A percentile compares a stretch with the other conserved stretches of the same genome.
Evolutionary conservation across 2,329 filamentous ascomycete genomes (phyloP).

Genomic region (Colletotrichum incanum): DNA sequence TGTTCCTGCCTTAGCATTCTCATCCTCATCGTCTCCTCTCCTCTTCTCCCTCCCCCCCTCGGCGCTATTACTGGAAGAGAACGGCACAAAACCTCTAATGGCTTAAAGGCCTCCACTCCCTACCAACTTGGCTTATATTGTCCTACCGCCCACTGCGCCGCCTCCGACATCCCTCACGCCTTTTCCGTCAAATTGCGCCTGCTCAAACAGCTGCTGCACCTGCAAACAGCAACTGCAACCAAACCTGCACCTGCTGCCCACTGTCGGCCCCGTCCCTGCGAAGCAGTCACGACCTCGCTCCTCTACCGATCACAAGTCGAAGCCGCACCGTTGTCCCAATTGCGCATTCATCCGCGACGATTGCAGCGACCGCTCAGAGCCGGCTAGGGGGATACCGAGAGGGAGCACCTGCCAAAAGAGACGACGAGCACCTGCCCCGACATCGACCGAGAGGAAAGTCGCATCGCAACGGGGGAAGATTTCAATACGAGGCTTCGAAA

Average conservation of each 20-base stretch:
- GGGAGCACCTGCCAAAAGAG: background rate
- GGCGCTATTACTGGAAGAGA: slow-evolving; percentile 32
- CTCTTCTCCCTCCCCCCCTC: slow-evolving; percentile 2
- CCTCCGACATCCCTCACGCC: slow-evolving; percentile 3
- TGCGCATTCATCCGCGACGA: background rate
- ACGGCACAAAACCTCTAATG: slow-evolving; percentile 22
- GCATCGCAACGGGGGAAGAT: slow-evolving; percentile 14
- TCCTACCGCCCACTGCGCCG: slow-evolving; percentile 31
- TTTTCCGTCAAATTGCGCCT: slow-evolving; percentile 28
- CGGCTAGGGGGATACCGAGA: background rate
- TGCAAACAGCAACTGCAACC: slow-evolving; percentile 3
- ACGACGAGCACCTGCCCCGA: background rate
- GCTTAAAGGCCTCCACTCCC: slow-evolving; percentile 34
- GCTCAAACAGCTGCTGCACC: slow-evolving; percentile 19
- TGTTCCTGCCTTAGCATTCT: slow-evolving; percentile 36
- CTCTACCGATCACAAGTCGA: background rate
- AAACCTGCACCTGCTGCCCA: slow-evolving; percentile 14
- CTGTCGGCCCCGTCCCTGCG: background rate
- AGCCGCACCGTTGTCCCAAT: background rate
- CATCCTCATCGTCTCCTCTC: background rate
- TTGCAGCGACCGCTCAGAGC: background rate
- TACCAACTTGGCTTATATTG: slow-evolving; percentile 40
- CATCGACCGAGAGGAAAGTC: slow-evolving; percentile 12
- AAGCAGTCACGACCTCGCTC: background rate
- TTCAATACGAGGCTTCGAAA: slow-evolving; percentile 26